Evolutionary conservation across 2,329 filamentous ascomycete species (phyloP), one percentile per base, ranked within the genome.

Genomic region (Calonectria montana): DNA sequence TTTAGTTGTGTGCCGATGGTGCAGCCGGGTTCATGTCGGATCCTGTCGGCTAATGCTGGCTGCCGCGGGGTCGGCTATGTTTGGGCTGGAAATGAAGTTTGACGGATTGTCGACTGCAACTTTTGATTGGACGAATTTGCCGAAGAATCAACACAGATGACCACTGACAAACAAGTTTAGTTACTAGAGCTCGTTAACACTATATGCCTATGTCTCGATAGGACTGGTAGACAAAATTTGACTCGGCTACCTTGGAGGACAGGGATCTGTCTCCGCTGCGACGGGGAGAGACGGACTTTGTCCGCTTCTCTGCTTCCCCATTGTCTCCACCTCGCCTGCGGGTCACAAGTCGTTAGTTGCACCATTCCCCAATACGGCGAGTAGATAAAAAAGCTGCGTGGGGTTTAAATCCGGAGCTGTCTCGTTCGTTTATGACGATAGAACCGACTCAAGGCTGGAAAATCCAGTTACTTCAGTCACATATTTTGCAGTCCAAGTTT

Each of bases 261-360:
- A 41, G 16, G 39, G 39, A 45, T 45, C 41, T 6, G 41, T 45
- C 41, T 45, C n/a, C 18, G 18, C 29, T 4, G 35, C 13, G 41
- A 31, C 67, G 61, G 47, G 67, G 61, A 70, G 37, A 70, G 4
- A 47, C 67, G 61, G 67, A 47, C 61, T 50, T 18, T 12, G 61
- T 70, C 67, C 67, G 67, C 21, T 21, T 12, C 29, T 23, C 31
- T n/a, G 12, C 23, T 25, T 37, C 50, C 43, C 29, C 65, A 59
- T 16, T 27, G 29, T 35, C 21, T 61, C 39, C 41, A 47, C 47
- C 29, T 27, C 18, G 47, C 21, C 9, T 50, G 13, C 47, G 29
- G 16, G 7, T 41, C 65, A 29, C 23, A 25, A 25, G 37, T 15
- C 16, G 25, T 27, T 15, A 15, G n/a, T 27, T 45, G 21, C 3